phyloP scores from a whole-genome alignment of 176 grass and related monocot species.

The Avena sativa region DNA sequence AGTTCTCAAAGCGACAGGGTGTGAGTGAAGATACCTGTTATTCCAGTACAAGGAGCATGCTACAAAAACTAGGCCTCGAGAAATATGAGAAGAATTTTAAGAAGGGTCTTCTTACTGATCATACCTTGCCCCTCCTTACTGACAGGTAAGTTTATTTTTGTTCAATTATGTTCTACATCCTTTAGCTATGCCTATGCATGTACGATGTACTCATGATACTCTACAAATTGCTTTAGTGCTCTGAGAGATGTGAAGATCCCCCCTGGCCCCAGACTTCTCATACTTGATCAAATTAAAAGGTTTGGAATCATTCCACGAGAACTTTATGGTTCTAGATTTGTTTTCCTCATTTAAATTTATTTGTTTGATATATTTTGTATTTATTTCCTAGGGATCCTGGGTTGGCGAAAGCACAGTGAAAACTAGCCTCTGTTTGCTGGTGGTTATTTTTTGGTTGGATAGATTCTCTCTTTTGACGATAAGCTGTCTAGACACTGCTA shows the following conservation, averaged over 20 bases:
- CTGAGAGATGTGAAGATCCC: constrained; percentile 92
- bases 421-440: background rate
- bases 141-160: constrained; percentile 58
- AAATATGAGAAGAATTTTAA: constrained; percentile 97
- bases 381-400: constrained; percentile 57
- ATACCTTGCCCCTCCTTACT: constrained; percentile 82
- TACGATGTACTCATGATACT: constrained; percentile 35
- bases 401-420: constrained; percentile 52
- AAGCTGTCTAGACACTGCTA: background rate
- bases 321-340: background rate
- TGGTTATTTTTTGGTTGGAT: constrained; percentile 26
- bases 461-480: constrained; percentile 24
- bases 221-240: constrained; percentile 57
- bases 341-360: constrained; percentile 12
- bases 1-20: constrained; percentile 66
- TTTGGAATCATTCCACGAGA: constrained; percentile 36
- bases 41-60: constrained; percentile 70
- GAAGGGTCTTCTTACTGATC: constrained; percentile 85
- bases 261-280: constrained; percentile 89
- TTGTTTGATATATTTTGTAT: background rate
- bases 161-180: background rate
- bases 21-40: constrained; percentile 66
- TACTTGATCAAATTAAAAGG: constrained; percentile 92
- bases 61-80: constrained; percentile 78
- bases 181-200: background rate